Percentiles rank a stretch among this genome's conserved stretches.
Evolutionary conservation across 306 rosid genomes (phyloP).

Genomic region (Quercus parvula): DNA sequence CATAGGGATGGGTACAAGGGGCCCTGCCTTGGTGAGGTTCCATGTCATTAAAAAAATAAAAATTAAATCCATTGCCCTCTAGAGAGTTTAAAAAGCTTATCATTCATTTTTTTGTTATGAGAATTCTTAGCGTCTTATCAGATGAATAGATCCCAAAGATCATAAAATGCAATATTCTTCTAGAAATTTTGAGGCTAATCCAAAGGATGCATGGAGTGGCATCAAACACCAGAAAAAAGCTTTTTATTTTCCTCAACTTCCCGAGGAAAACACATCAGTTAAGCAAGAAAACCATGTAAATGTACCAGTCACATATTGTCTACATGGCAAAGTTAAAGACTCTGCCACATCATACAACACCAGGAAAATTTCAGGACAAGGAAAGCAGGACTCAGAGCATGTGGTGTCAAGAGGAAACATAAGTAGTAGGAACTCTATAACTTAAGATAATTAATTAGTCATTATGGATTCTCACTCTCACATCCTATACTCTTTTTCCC

Average conservation of each 20-base stretch:
- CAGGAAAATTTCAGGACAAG: not conserved
- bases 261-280: no score
- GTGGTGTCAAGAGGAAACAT: not conserved
- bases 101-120: not conserved
- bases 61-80: not conserved
- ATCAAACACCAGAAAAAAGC: not conserved
- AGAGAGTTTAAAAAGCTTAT: not conserved
- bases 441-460: not conserved
- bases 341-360: not conserved
- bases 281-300: not conserved
- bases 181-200: not conserved
- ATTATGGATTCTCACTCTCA: not conserved
- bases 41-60: no score
- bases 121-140: not conserved
- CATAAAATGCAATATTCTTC: not conserved
- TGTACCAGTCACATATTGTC: not conserved
- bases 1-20: no score
- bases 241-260: not conserved
- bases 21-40: no score
- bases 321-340: not conserved
- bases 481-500: not conserved
- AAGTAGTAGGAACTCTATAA: not conserved
- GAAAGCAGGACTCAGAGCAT: not conserved
- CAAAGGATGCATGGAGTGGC: not conserved
- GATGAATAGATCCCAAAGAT: not conserved